Evolutionary conservation across 2,329 filamentous ascomycete species (phyloP).

Genomic region (Cordyceps javanica): DNA sequence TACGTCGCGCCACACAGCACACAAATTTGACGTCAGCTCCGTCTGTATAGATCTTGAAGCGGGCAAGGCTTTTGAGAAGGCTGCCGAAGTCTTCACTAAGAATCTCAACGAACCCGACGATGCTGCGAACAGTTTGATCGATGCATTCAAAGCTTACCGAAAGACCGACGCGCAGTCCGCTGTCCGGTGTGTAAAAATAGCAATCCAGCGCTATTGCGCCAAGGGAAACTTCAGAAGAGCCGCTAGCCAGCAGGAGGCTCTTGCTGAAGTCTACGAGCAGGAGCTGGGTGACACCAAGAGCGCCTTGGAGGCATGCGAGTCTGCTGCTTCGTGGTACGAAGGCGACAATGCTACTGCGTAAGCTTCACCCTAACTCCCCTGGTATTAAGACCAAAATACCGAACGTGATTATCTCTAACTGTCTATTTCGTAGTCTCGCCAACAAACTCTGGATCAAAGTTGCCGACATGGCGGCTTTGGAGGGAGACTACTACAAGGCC

Average conservation of each 20-base stretch:
- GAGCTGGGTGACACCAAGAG: slow-evolving; percentile 72
- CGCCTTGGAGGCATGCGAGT: slow-evolving; percentile 78
- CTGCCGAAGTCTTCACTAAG: slow-evolving; percentile 71
- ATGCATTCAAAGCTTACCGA: slow-evolving; percentile 93
- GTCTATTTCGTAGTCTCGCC: slow-evolving; percentile 54
- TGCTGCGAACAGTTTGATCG: slow-evolving; percentile 77
- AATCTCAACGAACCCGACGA: slow-evolving; percentile 89
- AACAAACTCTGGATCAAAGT: slow-evolving; percentile 94
- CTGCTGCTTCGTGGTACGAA: slow-evolving; percentile 84
- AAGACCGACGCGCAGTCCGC: slow-evolving; percentile 80
- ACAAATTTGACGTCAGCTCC: neutral
- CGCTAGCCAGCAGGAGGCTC: slow-evolving; percentile 81
- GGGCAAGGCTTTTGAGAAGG: slow-evolving; percentile 78
- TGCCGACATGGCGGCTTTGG: slow-evolving; percentile 77
- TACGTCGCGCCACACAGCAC: neutral
- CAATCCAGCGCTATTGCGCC: slow-evolving; percentile 78
- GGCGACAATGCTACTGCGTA: slow-evolving; percentile 78
- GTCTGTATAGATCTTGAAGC: slow-evolving; percentile 65
- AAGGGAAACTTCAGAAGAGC: slow-evolving; percentile 90
- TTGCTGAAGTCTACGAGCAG: slow-evolving; percentile 79
- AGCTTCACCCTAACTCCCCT: slow-evolving; percentile 29
- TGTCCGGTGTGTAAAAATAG: slow-evolving; percentile 69
- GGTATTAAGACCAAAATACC: neutral
- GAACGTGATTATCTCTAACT: neutral
- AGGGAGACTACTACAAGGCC: slow-evolving; percentile 77